These are phyloP conservation scores for Peronospora farinosa DNA, from an alignment of 352 stramenopile genomes.

Conservation along the genomic window DNA sequence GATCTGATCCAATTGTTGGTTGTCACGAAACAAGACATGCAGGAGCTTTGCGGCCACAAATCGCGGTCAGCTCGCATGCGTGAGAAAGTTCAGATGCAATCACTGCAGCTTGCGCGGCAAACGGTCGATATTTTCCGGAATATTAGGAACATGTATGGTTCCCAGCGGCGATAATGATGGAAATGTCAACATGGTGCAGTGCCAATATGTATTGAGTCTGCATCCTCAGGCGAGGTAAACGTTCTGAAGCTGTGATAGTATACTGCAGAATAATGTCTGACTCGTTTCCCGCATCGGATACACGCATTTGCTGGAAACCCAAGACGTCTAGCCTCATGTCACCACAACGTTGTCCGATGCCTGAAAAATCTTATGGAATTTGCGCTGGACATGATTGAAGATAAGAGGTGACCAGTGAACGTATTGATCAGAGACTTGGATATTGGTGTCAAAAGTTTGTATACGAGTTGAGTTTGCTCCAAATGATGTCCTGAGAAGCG, in stretches of 20 bases:
- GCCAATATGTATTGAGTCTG: too few species aligned
- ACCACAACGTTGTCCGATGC: too few species aligned
- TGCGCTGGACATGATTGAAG: too few species aligned
- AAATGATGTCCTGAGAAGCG: too few species aligned
- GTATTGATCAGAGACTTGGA: too few species aligned
- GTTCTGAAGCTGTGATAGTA: neutral
- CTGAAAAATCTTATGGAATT: too few species aligned
- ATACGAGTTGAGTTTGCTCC: too few species aligned
- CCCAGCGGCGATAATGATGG: constrained; percentile 19
- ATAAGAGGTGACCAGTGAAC: too few species aligned
- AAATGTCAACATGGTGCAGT: too few species aligned
- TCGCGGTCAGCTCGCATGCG: constrained; percentile 59
- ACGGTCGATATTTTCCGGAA: constrained; percentile 62
- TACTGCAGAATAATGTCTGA: neutral
- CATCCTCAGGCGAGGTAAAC: too few species aligned
- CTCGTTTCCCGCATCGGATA: neutral
- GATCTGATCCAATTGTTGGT: constrained; percentile 59
- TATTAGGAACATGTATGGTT: constrained; percentile 39
- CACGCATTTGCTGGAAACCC: neutral
- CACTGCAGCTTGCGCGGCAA: constrained; percentile 49
- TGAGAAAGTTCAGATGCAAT: constrained; percentile 61
- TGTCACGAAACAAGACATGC: constrained; percentile 39
- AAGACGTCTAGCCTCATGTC: neutral
- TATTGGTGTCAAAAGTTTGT: too few species aligned
- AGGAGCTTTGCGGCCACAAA: constrained; percentile 45